These are phyloP conservation scores for Cytospora paraplurivora DNA, from an alignment of 2,329 filamentous ascomycete genomes.

Conservation along the genomic window DNA sequence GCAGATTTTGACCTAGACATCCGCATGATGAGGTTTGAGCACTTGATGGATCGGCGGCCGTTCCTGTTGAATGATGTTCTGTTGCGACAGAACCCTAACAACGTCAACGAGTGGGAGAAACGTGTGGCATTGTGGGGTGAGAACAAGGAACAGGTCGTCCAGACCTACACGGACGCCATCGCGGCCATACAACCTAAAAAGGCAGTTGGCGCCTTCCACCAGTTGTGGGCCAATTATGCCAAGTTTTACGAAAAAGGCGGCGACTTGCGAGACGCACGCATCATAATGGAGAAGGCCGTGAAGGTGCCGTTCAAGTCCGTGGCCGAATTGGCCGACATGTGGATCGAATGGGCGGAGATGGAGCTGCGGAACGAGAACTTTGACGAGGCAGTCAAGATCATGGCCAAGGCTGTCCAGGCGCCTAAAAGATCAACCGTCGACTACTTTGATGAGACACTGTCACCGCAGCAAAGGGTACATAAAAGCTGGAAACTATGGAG, in stretches of 20 bases:
- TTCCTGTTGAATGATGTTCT: slow-evolving; percentile 97
- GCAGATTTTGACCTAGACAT: slow-evolving; percentile 95
- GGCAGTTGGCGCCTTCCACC: slow-evolving; percentile 88
- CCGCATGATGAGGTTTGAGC: slow-evolving; percentile 96
- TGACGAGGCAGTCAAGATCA: slow-evolving; percentile 89
- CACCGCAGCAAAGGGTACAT: slow-evolving; percentile 93
- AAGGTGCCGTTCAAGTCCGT: slow-evolving; percentile 98
- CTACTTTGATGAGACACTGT: slow-evolving; percentile 94
- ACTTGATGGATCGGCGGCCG: slow-evolving; percentile 93
- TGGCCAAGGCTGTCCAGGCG: slow-evolving; percentile 97
- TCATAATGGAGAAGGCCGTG: slow-evolving; percentile 97
- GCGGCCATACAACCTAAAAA: slow-evolving; percentile 92
- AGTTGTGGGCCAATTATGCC: slow-evolving; percentile 94
- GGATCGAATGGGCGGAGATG: slow-evolving; percentile 99
- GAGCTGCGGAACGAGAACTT: slow-evolving; percentile 96
- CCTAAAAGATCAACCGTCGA: slow-evolving; percentile 98
- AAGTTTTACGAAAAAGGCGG: slow-evolving; percentile 93
- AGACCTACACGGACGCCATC: slow-evolving; percentile 94
- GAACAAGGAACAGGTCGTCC: slow-evolving; percentile 86
- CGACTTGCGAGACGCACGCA: slow-evolving; percentile 79
- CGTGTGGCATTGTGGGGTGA: slow-evolving; percentile 93
- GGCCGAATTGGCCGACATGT: slow-evolving; percentile 95
- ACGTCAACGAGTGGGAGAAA: slow-evolving; percentile 96
- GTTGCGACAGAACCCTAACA: slow-evolving; percentile 93
- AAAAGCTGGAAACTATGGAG: slow-evolving; percentile 99